Evolutionary conservation across 2,329 filamentous ascomycete species (phyloP), one percentile per base, ranked within the genome.

Genomic region (Annulohypoxylon truncatum): DNA sequence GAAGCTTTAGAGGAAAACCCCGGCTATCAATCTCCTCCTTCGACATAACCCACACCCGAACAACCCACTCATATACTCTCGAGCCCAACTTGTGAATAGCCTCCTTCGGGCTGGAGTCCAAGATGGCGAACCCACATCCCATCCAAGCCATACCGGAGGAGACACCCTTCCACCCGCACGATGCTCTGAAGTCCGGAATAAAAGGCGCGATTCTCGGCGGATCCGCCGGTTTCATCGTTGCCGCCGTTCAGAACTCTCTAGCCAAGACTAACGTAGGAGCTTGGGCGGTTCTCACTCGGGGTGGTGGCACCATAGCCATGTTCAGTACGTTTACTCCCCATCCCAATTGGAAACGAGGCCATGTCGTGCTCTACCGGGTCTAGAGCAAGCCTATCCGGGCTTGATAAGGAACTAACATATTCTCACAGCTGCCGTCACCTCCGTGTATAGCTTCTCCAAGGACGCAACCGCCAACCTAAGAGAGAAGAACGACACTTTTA

Each of bases 241-340:
- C 93, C 53, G 90, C 92, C 59, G 85, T 97, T 71, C 92, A 94
- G 83, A 98, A 97, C 83, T 93, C 94, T 64, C 86, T 97, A 73
- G 86, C 90, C 59, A 94, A 89, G 83, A 86, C 88, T 78, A 97
- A 97, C 79, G 84, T 96, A 71, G 93, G 94, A 73, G 86, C 90
- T 67, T 88, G 90, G 83, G 92, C 92, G 72, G 86, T 97, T 75
- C 90, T 98, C 77, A 92, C 92, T 48, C 88, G 89, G 75, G 90
- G 89, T 61, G 94, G 94, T 71, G 84, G 90, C 76, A 90, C 90
- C 52, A 91, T 95, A 76, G 91, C 83, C 66, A 77, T 87, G 66
- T 88, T 89, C 75, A 82, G 82, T 78, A 72, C 52, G 76, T 71
- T 18, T 15, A 12, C 18, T 13, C 9, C 9, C n/a, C 29, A 24